A percentile compares a stretch with the other conserved stretches of the same genome.
Evolutionary conservation across 1,284 basidiomycete genomes (phyloP).

Genomic region (Leccinum variabile): DNA sequence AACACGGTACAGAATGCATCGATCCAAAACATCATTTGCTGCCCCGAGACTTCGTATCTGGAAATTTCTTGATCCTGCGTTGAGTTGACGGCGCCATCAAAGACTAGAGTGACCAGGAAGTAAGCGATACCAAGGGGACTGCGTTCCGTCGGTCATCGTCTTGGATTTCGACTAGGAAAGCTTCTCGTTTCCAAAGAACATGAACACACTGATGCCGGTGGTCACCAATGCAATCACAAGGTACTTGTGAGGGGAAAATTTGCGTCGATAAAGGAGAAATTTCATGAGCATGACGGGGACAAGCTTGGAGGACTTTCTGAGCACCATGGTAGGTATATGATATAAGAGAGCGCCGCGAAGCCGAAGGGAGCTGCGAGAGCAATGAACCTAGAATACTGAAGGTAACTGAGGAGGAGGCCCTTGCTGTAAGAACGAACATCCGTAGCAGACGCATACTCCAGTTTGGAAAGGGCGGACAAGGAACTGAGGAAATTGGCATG

Average conservation of each 20-base stretch:
- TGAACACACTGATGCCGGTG: constrained; percentile 91
- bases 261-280: constrained; percentile 83
- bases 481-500: constrained; percentile 79
- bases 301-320: constrained; percentile 98
- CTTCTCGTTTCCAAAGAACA: constrained; percentile 71
- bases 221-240: constrained; percentile 92
- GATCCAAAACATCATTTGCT: constrained; percentile 99
- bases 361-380: constrained; percentile 93
- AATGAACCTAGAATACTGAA: constrained; percentile 87
- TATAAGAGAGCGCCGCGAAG: constrained; percentile 91
- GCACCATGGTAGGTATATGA: constrained; percentile 98
- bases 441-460: constrained; percentile 39
- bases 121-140: constrained; percentile 64
- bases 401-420: constrained; percentile 67
- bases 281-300: constrained; percentile 97
- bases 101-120: constrained; percentile 81
- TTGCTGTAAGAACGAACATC: constrained; percentile 44
- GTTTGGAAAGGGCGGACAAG: constrained; percentile 64
- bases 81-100: constrained; percentile 96
- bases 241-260: constrained; percentile 93
- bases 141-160: constrained; percentile 30
- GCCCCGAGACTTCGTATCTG: constrained; percentile 76
- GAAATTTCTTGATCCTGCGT: constrained; percentile 98
- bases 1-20: constrained; percentile 80
- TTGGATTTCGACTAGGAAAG: constrained; percentile 45